These are phyloP conservation scores for Biscogniauxia marginata DNA, from an alignment of 2,329 filamentous ascomycete genomes.

Conservation along the genomic window DNA sequence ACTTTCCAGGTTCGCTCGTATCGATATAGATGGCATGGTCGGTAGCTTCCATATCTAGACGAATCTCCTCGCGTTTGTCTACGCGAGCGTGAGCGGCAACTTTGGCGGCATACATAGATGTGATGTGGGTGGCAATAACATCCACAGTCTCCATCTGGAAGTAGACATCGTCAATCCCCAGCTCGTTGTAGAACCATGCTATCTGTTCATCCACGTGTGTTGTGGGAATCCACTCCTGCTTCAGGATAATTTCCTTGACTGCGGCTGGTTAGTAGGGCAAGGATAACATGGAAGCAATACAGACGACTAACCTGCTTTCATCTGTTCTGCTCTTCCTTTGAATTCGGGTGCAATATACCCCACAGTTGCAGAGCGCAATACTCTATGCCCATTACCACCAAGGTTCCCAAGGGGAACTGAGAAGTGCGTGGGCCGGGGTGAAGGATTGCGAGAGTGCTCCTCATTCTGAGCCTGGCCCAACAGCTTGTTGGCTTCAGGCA, in stretches of 20 bases:
- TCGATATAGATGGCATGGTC: slow-evolving; percentile 99
- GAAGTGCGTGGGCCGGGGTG: slow-evolving; percentile 85
- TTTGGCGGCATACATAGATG: slow-evolving; percentile 95
- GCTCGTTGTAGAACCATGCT: slow-evolving; percentile 94
- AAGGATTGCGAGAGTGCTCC: slow-evolving; percentile 64
- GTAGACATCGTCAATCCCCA: slow-evolving; percentile 98
- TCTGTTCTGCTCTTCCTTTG: slow-evolving; percentile 87
- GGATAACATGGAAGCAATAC: background rate
- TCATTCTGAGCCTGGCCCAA: slow-evolving; percentile 43
- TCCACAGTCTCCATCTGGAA: slow-evolving; percentile 86
- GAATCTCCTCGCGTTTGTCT: slow-evolving; percentile 91
- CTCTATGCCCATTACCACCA: slow-evolving; percentile 61
- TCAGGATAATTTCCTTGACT: slow-evolving; percentile 80
- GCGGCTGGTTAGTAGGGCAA: slow-evolving; percentile 15
- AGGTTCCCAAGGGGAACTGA: slow-evolving; percentile 61
- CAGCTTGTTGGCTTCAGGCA: slow-evolving; percentile 39
- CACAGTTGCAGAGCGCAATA: slow-evolving; percentile 83
- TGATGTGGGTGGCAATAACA: slow-evolving; percentile 90
- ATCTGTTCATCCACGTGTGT: slow-evolving; percentile 83
- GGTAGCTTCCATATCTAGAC: slow-evolving; percentile 88
- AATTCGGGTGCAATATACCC: slow-evolving; percentile 96
- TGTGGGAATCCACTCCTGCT: slow-evolving; percentile 82
- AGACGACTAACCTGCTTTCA: slow-evolving; percentile 64
- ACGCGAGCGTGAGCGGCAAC: slow-evolving; percentile 89
- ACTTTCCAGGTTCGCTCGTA: slow-evolving; percentile 86